Conservation (phyloP, 176 grass and related monocot genomes). For the Raddia guianensis region DNA sequence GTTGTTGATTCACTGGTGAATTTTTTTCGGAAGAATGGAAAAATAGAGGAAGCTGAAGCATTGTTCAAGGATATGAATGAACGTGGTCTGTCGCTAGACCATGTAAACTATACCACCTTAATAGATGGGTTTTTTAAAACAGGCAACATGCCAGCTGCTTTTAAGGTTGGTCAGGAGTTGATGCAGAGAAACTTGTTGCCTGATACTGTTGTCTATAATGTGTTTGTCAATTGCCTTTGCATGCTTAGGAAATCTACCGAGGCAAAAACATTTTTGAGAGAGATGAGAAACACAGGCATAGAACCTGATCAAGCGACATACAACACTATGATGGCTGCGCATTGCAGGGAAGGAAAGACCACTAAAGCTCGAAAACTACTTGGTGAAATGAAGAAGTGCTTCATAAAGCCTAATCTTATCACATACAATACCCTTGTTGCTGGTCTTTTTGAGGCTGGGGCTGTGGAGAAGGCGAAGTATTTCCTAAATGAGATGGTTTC, state of each 20-base stretch:
- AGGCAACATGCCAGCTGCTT: slow-evolving; percentile 63
- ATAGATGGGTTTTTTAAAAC: slow-evolving; percentile 85
- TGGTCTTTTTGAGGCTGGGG: slow-evolving; percentile 52
- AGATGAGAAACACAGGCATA: slow-evolving; percentile 81
- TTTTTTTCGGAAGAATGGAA: slow-evolving; percentile 72
- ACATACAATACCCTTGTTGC: slow-evolving; percentile 70
- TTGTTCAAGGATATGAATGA: slow-evolving; percentile 63
- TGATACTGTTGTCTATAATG: slow-evolving; percentile 89
- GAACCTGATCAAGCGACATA: slow-evolving; percentile 78
- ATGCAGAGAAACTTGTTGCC: slow-evolving; percentile 63
- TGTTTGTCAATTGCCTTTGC: slow-evolving; percentile 94
- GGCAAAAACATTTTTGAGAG: slow-evolving; percentile 65
- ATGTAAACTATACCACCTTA: slow-evolving; percentile 81
- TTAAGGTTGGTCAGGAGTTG: slow-evolving; percentile 72
- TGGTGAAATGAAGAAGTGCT: slow-evolving; percentile 56
- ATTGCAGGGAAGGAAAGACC: slow-evolving; percentile 63
- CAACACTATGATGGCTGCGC: slow-evolving; percentile 79
- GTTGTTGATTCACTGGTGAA: slow-evolving; percentile 77
- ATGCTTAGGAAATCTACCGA: slow-evolving; percentile 57
- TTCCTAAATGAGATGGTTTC: slow-evolving; percentile 69
- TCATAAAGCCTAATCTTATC: slow-evolving; percentile 76
- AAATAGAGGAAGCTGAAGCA: slow-evolving; percentile 61
- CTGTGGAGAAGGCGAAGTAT: slow-evolving; percentile 53
- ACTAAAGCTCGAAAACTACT: slow-evolving; percentile 64
- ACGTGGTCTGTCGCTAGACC: slow-evolving; percentile 59